Evolutionary conservation across 768 basidiomycete species (phyloP), one percentile per base, ranked within the genome.

Genomic region (Leccinum subgranulosum): DNA sequence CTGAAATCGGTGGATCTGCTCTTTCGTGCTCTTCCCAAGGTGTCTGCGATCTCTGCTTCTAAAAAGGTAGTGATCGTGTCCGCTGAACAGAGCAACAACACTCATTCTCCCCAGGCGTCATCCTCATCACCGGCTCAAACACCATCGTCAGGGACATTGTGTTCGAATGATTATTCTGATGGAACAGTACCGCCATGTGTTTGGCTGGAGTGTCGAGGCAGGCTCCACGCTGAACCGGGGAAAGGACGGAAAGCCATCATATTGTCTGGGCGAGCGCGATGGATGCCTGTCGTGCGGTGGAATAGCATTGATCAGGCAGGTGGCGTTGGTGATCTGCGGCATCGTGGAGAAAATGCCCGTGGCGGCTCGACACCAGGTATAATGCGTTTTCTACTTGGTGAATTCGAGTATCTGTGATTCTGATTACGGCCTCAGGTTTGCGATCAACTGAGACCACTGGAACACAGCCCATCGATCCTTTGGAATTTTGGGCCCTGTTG

Each of bases 201-300:
- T 19, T 99, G 96, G 96, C 78, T 98, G 15, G 93, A 97, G 69
- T 88, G 86, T 51, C 79, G 87, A n/a, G 96, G 96, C 1, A 79
- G 92, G 29, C 79, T 98, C 41, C 89, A 95, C 65, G 82, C 91
- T 55, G 96, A 99, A 75, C 88, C 93, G 0, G 93, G 94, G 1
- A 98, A 98, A 68, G 94, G 94, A 1, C 78, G 94, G 36, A 97
- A 98, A 74, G 92, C 94, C 2, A 93, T 99, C 66, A 84, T 99
- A 34, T 79, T 99, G n/a, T 84, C 83, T 55, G 95, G 89, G 0
- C 80, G 96, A 9, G 83, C 87, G 29, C 75, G 87, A 47, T 80
- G 80, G 65, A 87, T 91, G 79, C 83, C 85, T 8, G 68, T 63
- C 2, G 70, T 93, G 23, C 71, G 68, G 4, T 94, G 92, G 92